These are phyloP conservation scores for Suillus bovinus DNA, from an alignment of 768 basidiomycete species.

Conservation along the genomic window DNA sequence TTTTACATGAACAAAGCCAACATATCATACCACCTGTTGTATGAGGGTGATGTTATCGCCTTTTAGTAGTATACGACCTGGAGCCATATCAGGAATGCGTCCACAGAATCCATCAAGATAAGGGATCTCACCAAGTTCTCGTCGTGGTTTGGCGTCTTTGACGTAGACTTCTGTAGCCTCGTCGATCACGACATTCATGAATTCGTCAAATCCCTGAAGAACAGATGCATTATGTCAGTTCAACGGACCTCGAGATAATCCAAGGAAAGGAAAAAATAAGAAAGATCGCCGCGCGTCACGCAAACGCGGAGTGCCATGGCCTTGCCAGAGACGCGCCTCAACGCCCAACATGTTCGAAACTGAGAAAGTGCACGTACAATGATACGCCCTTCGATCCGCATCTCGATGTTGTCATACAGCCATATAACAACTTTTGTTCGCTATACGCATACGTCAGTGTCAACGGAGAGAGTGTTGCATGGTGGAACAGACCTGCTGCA, in stretches of 20 bases:
- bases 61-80: constrained; percentile 94
- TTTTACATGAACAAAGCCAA: constrained; percentile 15
- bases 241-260: constrained; percentile 8
- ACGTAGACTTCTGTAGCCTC: constrained; percentile 91
- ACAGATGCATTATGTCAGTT: constrained; percentile 25
- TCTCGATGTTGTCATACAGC: constrained; percentile 96
- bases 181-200: constrained; percentile 98
- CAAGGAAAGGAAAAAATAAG: constrained; percentile 11
- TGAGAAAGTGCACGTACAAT: constrained; percentile 63
- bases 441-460: constrained; percentile 40
- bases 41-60: constrained; percentile 99
- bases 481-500: constrained; percentile 65
- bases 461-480: constrained; percentile 6
- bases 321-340: constrained; percentile 41
- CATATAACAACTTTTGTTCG: constrained; percentile 86
- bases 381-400: constrained; percentile 95
- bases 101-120: constrained; percentile 9
- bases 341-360: constrained; percentile 34
- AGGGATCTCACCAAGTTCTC: constrained; percentile 72
- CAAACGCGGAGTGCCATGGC: constrained; percentile 25
- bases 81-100: constrained; percentile 2
- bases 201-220: constrained; percentile 94
- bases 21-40: constrained; percentile 55
- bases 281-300: constrained; percentile 12
- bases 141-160: constrained; percentile 82